These are phyloP conservation scores for Mortierella hygrophila DNA, from an alignment of 192 early-diverging fungal genomes.

Conservation along the genomic window DNA sequence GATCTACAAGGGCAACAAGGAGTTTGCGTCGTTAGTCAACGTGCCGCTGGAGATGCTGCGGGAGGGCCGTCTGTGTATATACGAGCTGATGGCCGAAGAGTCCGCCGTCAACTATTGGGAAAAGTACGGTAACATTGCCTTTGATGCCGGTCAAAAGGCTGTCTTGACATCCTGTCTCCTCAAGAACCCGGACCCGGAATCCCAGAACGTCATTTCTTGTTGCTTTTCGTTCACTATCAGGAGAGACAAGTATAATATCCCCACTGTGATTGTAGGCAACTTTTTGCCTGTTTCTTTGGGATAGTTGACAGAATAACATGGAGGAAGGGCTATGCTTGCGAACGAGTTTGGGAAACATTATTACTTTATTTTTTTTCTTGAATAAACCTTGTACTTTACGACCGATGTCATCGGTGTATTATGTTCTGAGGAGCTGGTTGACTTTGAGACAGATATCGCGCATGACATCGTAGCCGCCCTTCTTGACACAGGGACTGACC, in stretches of 20 bases:
- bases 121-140: conserved; percentile 98
- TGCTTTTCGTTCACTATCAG: conserved; percentile 97
- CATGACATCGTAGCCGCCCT: conserved; percentile 40
- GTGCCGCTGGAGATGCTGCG: conserved; percentile 86
- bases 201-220: conserved; percentile 74
- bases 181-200: conserved; percentile 67
- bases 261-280: conserved; percentile 51
- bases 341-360: background rate
- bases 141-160: conserved; percentile 96
- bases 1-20: conserved; percentile 96
- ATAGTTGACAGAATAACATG: background rate
- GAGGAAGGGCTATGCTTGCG: background rate
- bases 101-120: conserved; percentile 98
- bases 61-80: conserved; percentile 65
- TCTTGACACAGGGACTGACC: conserved; percentile 27
- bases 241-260: conserved; percentile 94
- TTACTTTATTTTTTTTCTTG: background rate
- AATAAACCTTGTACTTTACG: background rate
- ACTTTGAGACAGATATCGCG: conserved; percentile 39
- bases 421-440: conserved; percentile 34
- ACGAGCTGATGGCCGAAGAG: conserved; percentile 84
- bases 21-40: conserved; percentile 91
- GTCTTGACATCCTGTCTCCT: conserved; percentile 94
- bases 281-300: conserved; percentile 52
- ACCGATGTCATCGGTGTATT: background rate